phyloP scores from a whole-genome alignment of 257 asterid species.

The Scutellaria barbata region DNA sequence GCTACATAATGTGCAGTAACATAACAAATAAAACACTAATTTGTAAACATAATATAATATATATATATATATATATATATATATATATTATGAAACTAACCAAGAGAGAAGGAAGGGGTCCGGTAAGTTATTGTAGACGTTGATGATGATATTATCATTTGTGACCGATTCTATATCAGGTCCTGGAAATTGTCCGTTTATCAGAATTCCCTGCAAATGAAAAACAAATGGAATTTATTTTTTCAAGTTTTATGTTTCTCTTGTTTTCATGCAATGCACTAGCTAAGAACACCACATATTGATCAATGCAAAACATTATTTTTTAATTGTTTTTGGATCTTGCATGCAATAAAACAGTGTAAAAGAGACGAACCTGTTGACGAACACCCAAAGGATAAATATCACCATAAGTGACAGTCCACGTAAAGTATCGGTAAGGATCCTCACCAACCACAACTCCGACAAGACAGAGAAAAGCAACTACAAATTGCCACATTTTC shows the following conservation, averaged over 20 bases:
- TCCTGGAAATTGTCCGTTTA: constrained; percentile 85
- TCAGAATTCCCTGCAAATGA: constrained; percentile 75
- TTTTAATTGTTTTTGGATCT: no score
- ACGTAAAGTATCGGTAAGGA: constrained; percentile 66
- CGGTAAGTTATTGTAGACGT: constrained; percentile 66
- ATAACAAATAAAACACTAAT: no score
- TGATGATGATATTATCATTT: constrained; percentile 69
- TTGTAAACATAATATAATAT: no score
- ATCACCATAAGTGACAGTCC: constrained; percentile 66
- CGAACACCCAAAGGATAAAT: constrained; percentile 68
- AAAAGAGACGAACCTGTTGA: constrained; percentile 55
- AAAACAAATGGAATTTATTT: no score
- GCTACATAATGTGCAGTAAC: no score
- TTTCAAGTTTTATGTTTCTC: no score
- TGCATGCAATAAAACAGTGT: constrained; percentile 12
- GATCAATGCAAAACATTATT: no score
- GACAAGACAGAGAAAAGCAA: constrained; percentile 23
- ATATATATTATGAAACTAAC: constrained; percentile 33
- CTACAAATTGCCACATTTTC: constrained; percentile 35
- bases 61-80: no score
- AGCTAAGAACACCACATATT: no score
- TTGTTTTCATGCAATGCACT: no score
- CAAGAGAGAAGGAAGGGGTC: constrained; percentile 87
- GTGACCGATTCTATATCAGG: constrained; percentile 67
- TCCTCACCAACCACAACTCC: constrained; percentile 47